A percentile compares a stretch with the other conserved stretches of the same genome.
phyloP scores from a whole-genome alignment of 345 rosid species.

The Cardamine resedifolia region DNA sequence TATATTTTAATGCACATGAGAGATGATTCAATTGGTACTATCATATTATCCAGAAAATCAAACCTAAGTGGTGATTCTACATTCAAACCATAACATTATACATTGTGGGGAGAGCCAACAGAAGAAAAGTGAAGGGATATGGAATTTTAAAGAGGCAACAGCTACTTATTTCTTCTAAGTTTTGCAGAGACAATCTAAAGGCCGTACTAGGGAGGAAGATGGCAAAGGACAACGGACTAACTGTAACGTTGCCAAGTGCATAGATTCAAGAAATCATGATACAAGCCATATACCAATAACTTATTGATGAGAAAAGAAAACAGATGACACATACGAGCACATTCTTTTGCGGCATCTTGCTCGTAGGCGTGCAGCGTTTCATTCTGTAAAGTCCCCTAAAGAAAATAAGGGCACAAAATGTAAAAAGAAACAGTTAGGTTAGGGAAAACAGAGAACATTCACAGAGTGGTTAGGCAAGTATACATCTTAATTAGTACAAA shows the following conservation, averaged over 20 bases:
- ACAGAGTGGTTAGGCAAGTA: neutral
- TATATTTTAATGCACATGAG: constrained; percentile 4
- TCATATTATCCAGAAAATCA: neutral
- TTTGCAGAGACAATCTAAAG: constrained; percentile 15
- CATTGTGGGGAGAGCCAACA: neutral
- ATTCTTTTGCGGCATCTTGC: constrained; percentile 48
- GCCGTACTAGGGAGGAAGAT: neutral
- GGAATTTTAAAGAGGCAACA: neutral
- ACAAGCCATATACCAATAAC: constrained; percentile 7
- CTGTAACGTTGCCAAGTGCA: neutral
- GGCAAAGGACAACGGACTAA: neutral
- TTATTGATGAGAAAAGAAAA: constrained; percentile 10
- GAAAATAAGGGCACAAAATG: constrained; percentile 16
- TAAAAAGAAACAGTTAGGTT: neutral
- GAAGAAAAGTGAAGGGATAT: neutral
- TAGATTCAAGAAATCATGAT: constrained; percentile 16
- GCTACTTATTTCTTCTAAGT: constrained; percentile 5
- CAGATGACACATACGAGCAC: constrained; percentile 52
- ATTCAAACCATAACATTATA: neutral
- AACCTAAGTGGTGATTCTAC: neutral
- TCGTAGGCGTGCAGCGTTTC: constrained; percentile 58
- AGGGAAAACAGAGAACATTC: neutral
- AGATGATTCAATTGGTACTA: neutral
- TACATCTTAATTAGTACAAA: neutral
- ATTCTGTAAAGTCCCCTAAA: constrained; percentile 43